A percentile compares a stretch with the other conserved stretches of the same genome.
Evolutionary conservation across 2,329 filamentous ascomycete species (phyloP).

Genomic region (Nannizziopsis arthrosporioides): DNA sequence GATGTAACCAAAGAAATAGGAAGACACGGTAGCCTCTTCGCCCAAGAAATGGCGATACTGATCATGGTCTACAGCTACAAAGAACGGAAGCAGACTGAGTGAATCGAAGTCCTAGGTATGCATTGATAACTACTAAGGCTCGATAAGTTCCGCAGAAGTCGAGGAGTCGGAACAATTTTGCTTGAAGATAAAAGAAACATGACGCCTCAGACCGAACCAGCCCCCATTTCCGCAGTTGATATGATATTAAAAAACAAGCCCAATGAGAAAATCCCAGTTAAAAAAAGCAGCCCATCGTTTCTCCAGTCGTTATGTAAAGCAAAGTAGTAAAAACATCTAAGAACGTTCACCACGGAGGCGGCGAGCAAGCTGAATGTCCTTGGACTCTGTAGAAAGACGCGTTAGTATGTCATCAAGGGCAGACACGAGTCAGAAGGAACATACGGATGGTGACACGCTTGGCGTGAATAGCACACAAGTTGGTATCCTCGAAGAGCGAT

Average conservation of each 20-base stretch:
- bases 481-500: conserved; percentile 96
- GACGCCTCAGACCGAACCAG: conserved; percentile 15
- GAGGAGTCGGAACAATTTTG: conserved; percentile 7
- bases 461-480: conserved; percentile 96
- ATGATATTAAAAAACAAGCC: conserved; percentile 22
- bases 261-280: conserved; percentile 31
- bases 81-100: neutral
- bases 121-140: neutral
- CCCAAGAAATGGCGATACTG: no score
- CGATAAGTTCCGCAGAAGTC: neutral
- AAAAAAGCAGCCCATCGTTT: conserved; percentile 33
- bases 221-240: conserved; percentile 13
- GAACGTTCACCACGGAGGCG: conserved; percentile 90
- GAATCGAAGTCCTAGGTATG: conserved; percentile 4
- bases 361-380: conserved; percentile 94
- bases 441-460: conserved; percentile 92
- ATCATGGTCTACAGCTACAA: no score
- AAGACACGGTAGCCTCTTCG: neutral
- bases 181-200: conserved; percentile 14
- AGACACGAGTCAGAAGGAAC: conserved; percentile 17
- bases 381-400: conserved; percentile 40
- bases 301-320: conserved; percentile 32
- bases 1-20: no score
- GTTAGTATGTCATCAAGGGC: conserved; percentile 25
- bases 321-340: conserved; percentile 38